Percentiles rank a stretch among this genome's conserved stretches.
phyloP scores from a whole-genome alignment of 2,329 filamentous ascomycete species.

The Cercospora berteroae region DNA sequence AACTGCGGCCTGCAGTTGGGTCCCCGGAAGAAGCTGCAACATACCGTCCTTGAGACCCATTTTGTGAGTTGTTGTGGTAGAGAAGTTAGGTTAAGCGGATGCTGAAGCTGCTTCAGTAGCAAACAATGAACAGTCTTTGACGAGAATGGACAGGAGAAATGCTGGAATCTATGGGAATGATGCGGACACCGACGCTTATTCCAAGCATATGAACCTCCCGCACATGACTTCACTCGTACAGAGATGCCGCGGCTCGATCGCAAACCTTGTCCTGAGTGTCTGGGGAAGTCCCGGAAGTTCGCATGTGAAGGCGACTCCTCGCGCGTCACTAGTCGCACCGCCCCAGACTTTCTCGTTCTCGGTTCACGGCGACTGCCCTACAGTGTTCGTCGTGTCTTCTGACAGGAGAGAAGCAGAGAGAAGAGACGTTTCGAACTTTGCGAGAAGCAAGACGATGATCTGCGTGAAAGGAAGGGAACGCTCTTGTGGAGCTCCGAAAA shows the following conservation, averaged over 20 bases:
- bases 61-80: constrained; percentile 3
- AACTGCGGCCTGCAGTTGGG: background rate
- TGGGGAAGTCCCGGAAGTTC: constrained; percentile 7
- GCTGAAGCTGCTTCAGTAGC: background rate
- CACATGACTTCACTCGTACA: constrained; percentile 11
- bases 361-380: background rate
- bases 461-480: background rate
- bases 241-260: constrained; percentile 13
- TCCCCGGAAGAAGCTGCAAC: background rate
- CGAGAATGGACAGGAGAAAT: background rate
- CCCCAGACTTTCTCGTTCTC: constrained; percentile 3
- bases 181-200: constrained; percentile 9
- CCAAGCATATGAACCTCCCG: constrained; percentile 2
- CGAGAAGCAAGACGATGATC: background rate
- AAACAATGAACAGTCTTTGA: background rate
- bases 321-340: background rate
- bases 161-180: background rate
- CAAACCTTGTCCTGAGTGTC: constrained; percentile 2
- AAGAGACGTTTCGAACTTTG: background rate
- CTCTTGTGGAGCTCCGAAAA: background rate
- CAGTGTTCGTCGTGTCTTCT: background rate
- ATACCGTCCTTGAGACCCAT: constrained; percentile 74
- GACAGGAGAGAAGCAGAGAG: background rate
- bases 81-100: background rate
- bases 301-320: constrained; percentile 8